phyloP scores from a whole-genome alignment of 306 rosid genomes.

The Fagus crenata region DNA sequence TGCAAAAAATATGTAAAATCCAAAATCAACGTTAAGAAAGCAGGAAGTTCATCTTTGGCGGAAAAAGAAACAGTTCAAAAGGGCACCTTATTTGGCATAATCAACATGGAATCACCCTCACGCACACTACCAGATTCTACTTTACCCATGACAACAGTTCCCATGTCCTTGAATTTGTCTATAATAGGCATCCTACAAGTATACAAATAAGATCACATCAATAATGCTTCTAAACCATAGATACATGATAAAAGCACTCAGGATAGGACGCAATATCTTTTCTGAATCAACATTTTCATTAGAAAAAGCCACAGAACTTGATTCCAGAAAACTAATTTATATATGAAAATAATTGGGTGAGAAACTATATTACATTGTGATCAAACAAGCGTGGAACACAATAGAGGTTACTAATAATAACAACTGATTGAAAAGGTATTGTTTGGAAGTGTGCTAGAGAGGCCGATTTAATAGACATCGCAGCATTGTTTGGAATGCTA shows the following conservation, averaged over 20 bases:
- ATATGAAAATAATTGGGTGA: background rate
- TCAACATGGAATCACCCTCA: conserved; percentile 76
- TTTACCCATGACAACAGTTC: conserved; percentile 95
- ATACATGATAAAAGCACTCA: background rate
- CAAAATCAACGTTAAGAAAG: conserved; percentile 15
- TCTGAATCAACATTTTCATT: background rate
- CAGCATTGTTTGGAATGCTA: background rate
- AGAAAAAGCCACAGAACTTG: background rate
- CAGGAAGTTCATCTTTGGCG: background rate
- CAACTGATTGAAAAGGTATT: background rate
- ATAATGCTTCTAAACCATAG: background rate
- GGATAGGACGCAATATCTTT: background rate
- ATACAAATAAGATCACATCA: conserved; percentile 1
- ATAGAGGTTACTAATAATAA: background rate
- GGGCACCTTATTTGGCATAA: conserved; percentile 96
- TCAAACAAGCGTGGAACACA: background rate
- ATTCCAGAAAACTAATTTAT: background rate
- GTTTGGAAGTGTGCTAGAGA: background rate
- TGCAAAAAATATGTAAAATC: conserved; percentile 33
- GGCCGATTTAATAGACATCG: background rate
- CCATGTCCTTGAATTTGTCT: conserved; percentile 96
- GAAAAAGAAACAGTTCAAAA: background rate
- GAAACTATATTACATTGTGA: background rate
- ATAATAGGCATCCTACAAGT: conserved; percentile 81
- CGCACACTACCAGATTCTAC: conserved; percentile 82